Evolutionary conservation across 441 rosid species (phyloP), one percentile per base, ranked within the genome.

Genomic region (Geranium incanum): DNA sequence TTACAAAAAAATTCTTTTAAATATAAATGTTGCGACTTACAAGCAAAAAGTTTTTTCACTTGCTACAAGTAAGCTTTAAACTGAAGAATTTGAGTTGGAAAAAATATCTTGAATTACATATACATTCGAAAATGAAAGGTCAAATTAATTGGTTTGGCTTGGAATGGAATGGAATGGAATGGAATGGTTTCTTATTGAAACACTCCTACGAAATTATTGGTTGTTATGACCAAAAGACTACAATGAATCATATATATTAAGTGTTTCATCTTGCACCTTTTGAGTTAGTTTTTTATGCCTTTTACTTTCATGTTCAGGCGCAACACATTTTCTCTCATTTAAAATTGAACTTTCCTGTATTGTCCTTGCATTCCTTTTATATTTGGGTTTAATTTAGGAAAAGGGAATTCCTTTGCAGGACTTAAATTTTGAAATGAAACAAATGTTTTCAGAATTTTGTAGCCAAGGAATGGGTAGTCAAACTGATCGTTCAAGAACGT

Each of bases 401-500:
- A 60, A 60, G 18, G 1, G 36, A 16, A 21, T 16, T 18, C 6
- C 65, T 21, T 16, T 60, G 65, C 9, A 60, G 45, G 16, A 38
- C 68, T 36, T 15, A 33, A 13, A n/a, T 36, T 13, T 66, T 11
- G n/a, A 37, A 33, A 12, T 66, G 38, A 3, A n/a, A 38, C 13
- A 13, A 33, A 7, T 33, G 12, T 45, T 9, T 18, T 19, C 23
- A 21, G 28, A 9, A 59, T 67, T 48, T 68, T 6, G 41, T 16
- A 62, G 80, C 16, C 80, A 70, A 71, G 50, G 41, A 66, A 90
- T 89, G 92, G 78, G 83, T 70, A 21, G 69, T 78, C 88, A 87
- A 74, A 52, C 73, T 15, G 97, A 88, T 19, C 88, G 96, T 43
- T 85, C 91, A 0, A 87, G 96, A 81, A 88, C 90, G 66, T 91